Evolutionary conservation across 352 stramenopile species (phyloP).

Genomic region (Phytophthora macrochlamydospora): DNA sequence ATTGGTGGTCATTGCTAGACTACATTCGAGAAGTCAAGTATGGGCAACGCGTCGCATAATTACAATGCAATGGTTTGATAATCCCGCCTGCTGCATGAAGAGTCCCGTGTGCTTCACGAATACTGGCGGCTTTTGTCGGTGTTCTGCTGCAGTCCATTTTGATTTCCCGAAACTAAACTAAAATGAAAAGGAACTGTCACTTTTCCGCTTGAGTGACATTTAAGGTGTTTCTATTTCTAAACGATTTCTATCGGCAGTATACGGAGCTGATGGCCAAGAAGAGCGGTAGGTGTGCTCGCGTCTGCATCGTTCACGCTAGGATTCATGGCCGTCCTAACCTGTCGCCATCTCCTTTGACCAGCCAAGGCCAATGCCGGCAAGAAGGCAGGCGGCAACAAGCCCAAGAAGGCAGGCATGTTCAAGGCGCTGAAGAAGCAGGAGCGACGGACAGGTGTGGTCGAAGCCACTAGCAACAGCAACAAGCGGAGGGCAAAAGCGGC

Average conservation of each 20-base stretch:
- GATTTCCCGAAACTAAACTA: too few relatives aligned
- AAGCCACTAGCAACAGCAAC: constrained; percentile 27
- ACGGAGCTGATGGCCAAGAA: constrained; percentile 41
- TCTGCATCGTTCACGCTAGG: too few relatives aligned
- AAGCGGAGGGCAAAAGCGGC: constrained; percentile 30
- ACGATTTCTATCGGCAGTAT: too few relatives aligned
- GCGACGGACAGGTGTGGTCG: constrained; percentile 36
- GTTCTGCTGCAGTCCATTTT: too few relatives aligned
- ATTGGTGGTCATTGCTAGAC: constrained; percentile 17
- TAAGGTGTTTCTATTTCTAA: too few relatives aligned
- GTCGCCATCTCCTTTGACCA: constrained; percentile 5
- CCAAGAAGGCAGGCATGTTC: constrained; percentile 68
- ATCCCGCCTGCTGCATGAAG: too few relatives aligned
- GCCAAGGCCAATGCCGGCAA: constrained; percentile 41
- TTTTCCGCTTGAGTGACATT: neutral
- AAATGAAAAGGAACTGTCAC: neutral
- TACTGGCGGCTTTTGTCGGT: too few relatives aligned
- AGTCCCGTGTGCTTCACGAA: too few relatives aligned
- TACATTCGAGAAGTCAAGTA: neutral
- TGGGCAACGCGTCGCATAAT: too few relatives aligned
- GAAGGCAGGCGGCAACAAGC: constrained; percentile 48
- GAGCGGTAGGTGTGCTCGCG: constrained; percentile 24
- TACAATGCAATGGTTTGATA: too few relatives aligned
- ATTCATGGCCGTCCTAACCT: neutral
- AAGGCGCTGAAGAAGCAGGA: constrained; percentile 75